These are phyloP conservation scores for Dictyostelium purpureum DNA, from an alignment of 78 protist genomes.

Conservation along the genomic window DNA sequence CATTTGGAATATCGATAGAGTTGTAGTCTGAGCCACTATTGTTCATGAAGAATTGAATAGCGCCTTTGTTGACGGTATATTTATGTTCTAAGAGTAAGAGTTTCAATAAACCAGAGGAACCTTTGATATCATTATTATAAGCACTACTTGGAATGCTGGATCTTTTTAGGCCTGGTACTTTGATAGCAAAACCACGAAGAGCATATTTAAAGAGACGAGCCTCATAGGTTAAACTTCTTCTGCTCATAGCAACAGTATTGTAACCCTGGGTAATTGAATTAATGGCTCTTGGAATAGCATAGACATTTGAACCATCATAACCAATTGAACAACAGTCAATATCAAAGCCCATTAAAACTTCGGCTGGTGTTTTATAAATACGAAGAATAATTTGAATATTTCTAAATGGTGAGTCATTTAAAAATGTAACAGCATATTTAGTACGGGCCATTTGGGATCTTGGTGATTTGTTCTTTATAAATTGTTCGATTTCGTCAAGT, in stretches of 20 bases:
- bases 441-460: slow-evolving; percentile 39
- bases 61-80: neutral
- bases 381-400: slow-evolving; percentile 77
- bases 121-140: slow-evolving; percentile 2
- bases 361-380: slow-evolving; percentile 83
- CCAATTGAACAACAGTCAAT: slow-evolving; percentile 80
- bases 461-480: slow-evolving; percentile 7
- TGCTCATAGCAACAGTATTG: slow-evolving; percentile 66
- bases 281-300: slow-evolving; percentile 48
- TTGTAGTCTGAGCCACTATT: slow-evolving; percentile 30
- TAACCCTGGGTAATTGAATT: slow-evolving; percentile 1
- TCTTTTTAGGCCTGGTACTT: slow-evolving; percentile 10
- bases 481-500: slow-evolving; percentile 7
- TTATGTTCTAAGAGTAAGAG: slow-evolving; percentile 30
- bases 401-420: slow-evolving; percentile 31
- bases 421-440: slow-evolving; percentile 66
- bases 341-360: slow-evolving; percentile 81
- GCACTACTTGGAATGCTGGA: neutral
- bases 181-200: slow-evolving; percentile 69
- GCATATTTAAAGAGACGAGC: slow-evolving; percentile 78
- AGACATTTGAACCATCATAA: slow-evolving; percentile 65
- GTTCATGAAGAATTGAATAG: neutral
- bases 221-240: slow-evolving; percentile 78
- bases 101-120: slow-evolving; percentile 16
- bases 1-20: slow-evolving; percentile 45